Evolutionary conservation across 2,329 filamentous ascomycete species (phyloP), one percentile per base, ranked within the genome.

Genomic region (Spiromastix sp.): DNA sequence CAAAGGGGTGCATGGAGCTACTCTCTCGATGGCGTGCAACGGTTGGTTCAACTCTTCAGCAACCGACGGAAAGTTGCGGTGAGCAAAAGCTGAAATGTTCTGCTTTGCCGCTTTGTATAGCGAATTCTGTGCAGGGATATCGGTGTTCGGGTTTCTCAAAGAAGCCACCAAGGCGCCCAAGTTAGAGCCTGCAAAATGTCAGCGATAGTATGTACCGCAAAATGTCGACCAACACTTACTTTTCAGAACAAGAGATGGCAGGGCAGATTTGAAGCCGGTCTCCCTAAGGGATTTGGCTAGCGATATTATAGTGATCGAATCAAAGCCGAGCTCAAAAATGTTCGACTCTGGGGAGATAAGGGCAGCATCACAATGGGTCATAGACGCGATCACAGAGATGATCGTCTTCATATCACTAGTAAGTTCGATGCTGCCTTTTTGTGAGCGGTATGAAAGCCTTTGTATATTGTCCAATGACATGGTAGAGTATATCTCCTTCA

Each of bases 291-390:
- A 56, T 4, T 71, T 67, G 1, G 81, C 70, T 19, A 95, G 69
- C 5, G 76, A 70, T 30, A 93, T 77, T 0, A 80, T 82, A 0
- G 84, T 85, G 11, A 95, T 85, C 0, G 87, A 95, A 49, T 94
- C 89, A 16, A 95, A 68, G 0, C 87, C 89, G 1, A 93, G 64
- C 43, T 93, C 85, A 47, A 91, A 93, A 12, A 94, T 73, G 40
- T 77, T 93, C 0, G 77, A 76, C 0, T 61, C 64, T 2, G 69
- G 60, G 1, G 56, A 60, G 2, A 84, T 61, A 0, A 62, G 57
- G 0, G 58, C 48, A 2, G 50, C 35, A 1, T 64, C 50, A 2
- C 74, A 42, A 0, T 63, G 59, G 2, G 72, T 59, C 34, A 82
- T 70, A 2, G 68, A 56, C 0, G 65, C 61, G 2, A 93, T 55